phyloP scores from a whole-genome alignment of 345 rosid genomes.

The Microthlaspi erraticum region DNA sequence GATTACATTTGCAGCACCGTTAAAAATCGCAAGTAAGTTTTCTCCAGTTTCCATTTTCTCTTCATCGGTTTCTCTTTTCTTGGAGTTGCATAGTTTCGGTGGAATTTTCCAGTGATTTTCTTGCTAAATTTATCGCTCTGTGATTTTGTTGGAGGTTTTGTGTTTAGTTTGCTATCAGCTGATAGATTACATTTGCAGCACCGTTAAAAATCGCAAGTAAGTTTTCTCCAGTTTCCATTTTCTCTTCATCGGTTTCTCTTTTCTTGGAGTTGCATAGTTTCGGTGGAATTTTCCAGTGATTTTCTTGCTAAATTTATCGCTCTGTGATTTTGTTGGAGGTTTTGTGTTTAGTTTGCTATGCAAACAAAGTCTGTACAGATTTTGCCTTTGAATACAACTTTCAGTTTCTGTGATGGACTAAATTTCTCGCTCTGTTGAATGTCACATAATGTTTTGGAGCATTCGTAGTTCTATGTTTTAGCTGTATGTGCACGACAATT shows the following conservation, averaged over 20 bases:
- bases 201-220: conserved; percentile 70
- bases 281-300: neutral
- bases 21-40: conserved; percentile 67
- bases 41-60: neutral
- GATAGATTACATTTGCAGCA: conserved; percentile 83
- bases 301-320: too few species aligned
- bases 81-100: conserved; percentile 4
- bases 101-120: conserved; percentile 4
- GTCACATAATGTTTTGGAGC: neutral
- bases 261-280: conserved; percentile 16
- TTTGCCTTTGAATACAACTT: neutral
- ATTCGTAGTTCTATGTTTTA: neutral
- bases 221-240: conserved; percentile 3
- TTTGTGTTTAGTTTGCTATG: neutral
- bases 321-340: neutral
- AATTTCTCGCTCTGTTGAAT: neutral
- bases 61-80: neutral
- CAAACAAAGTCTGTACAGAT: too few species aligned
- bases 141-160: too few species aligned
- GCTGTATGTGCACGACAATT: neutral
- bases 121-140: too few species aligned
- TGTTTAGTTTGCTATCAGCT: too few species aligned
- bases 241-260: neutral
- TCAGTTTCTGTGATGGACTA: too few species aligned
- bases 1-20: conserved; percentile 84